Base-by-base conservation (phyloP, 495 filamentous ascomycete species). In the Aspergillus nanangensis region DNA sequence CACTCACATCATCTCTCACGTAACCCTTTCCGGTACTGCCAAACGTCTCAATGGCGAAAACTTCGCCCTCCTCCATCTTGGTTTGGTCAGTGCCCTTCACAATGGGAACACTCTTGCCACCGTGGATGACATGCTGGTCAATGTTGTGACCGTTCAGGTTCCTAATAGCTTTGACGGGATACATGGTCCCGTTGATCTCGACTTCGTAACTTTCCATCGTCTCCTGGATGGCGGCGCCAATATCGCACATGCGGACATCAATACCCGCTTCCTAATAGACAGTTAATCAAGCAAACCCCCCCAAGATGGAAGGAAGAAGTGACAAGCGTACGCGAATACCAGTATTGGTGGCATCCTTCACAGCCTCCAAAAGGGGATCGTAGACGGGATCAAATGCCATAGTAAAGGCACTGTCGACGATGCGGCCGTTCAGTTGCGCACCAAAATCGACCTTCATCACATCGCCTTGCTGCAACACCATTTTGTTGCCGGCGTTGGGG, bases 371-470 rank as follows among this genome's bases (percentile, higher is more conserved):
- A 13, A 96, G 74, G 48, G 84, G 85, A 58, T 95, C 89, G 60
- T 94, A 95, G 41, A 82, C 80, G 0, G 83, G 87, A 58, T 96
- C 85, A 53, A 90, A 93, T 14, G 88, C 73, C 75, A 96, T 77
- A 10, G 90, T 96, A 62, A 96, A 96, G 4, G 90, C 90, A 63
- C 86, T 90, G 68, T 96, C 90, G 20, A 96, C 87, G 58, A 96
- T 96, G 43, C 85, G 77, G 8, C 90, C 90, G 58, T 90, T 93
- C 56, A 96, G 78, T 52, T 96, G 90, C 8, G 92, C 87, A 29
- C 90, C 90, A 48, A 95, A 89, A 62, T 96, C 90, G 34, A 96
- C 86, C 62, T 90, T 95, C 85, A 96, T 83, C 23, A 96, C 89
- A 66, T 96, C 88, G 38, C 82, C 81, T 42, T 93, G 67, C 57